phyloP scores from a whole-genome alignment of 2,329 filamentous ascomycete genomes.

The Aspergillus eucalypticola region DNA sequence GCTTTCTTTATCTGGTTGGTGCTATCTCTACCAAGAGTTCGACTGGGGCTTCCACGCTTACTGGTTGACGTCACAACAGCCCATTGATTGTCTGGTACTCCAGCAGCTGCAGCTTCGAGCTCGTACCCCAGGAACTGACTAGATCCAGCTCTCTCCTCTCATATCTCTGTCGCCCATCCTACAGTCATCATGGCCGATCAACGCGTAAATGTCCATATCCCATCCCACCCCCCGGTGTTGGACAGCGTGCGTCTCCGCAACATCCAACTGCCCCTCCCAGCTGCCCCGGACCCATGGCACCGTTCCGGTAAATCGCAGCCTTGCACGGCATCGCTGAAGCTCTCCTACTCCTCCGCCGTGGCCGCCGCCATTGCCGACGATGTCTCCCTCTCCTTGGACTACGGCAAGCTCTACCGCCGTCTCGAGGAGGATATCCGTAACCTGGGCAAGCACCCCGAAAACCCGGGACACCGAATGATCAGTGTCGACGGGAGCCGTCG shows the following conservation, averaged over 20 bases:
- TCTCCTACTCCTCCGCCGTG: constrained; percentile 45
- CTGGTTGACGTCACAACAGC: constrained; percentile 5
- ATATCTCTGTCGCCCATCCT: not conserved
- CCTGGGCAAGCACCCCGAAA: constrained; percentile 26
- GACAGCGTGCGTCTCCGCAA: constrained; percentile 45
- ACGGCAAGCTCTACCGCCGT: constrained; percentile 49
- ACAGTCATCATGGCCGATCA: constrained; percentile 25
- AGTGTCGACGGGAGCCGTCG: constrained; percentile 30
- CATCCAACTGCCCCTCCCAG: constrained; percentile 46
- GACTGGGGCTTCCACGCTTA: not conserved
- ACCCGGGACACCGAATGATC: constrained; percentile 27
- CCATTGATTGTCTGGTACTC: not conserved
- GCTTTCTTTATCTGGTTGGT: not conserved
- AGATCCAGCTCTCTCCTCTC: not conserved
- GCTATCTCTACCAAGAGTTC: no score
- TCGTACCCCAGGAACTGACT: not conserved
- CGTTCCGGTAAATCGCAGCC: constrained; percentile 48
- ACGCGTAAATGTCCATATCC: constrained; percentile 32
- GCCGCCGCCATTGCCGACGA: constrained; percentile 46
- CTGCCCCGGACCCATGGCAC: constrained; percentile 50
- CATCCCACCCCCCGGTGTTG: constrained; percentile 34
- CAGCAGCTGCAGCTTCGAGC: not conserved
- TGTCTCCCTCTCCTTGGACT: constrained; percentile 48
- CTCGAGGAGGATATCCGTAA: constrained; percentile 38
- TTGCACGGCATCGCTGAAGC: constrained; percentile 44